These are phyloP conservation scores for Ceratocystis albifundus DNA, from an alignment of 2,329 filamentous ascomycete species.

Conservation along the genomic window DNA sequence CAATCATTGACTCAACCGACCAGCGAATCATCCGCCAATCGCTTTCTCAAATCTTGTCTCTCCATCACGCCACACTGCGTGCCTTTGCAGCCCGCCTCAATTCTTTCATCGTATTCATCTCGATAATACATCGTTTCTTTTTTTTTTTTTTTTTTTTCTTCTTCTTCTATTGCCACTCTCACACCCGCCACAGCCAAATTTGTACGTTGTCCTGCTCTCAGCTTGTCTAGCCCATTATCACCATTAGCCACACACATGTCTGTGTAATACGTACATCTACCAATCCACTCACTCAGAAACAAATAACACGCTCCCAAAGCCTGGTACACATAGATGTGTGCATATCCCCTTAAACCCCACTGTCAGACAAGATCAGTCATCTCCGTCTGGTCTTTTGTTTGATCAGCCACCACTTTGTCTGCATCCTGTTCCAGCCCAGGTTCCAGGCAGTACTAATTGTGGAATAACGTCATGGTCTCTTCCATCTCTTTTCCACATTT, in stretches of 20 bases:
- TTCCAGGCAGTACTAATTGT: constrained; percentile 3
- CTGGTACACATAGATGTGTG: too few species aligned
- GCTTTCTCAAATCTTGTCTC: not conserved
- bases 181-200: not conserved
- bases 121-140: not conserved
- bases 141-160: not conserved
- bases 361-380: constrained; percentile 6
- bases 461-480: constrained; percentile 6
- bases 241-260: too few species aligned
- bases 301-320: too few species aligned
- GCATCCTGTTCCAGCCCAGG: not conserved
- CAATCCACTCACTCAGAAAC: too few species aligned
- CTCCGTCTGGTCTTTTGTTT: constrained; percentile 5
- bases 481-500: constrained; percentile 3
- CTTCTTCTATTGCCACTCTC: not conserved
- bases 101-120: not conserved
- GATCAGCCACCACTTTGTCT: constrained; percentile 7
- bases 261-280: too few species aligned
- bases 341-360: not conserved
- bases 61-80: not conserved
- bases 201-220: not conserved
- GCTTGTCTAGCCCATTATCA: not conserved
- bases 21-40: not conserved
- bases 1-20: not conserved
- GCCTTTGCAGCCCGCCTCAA: not conserved